A percentile compares a stretch with the other conserved stretches of the same genome.
Evolutionary conservation across 2,329 filamentous ascomycete species (phyloP).

Genomic region (Capronia americana): DNA sequence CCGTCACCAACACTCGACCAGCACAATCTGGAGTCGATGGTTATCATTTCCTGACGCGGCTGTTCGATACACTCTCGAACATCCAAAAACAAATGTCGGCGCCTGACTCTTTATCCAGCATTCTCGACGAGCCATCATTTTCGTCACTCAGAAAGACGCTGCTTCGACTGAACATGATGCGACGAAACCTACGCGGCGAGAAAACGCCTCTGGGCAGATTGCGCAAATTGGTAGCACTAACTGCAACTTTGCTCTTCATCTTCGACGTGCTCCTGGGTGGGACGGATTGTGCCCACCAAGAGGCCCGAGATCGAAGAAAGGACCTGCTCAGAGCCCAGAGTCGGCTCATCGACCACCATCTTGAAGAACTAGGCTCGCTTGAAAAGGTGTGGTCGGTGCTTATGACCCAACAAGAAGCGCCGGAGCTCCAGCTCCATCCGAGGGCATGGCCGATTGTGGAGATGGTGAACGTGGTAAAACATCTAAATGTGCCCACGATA

Average conservation of each 20-base stretch:
- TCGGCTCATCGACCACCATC: constrained; percentile 15
- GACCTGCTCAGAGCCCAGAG: constrained; percentile 17
- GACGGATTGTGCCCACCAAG: constrained; percentile 10
- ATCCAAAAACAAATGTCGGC: constrained; percentile 12
- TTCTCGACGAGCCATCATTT: constrained; percentile 22
- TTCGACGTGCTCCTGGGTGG: constrained; percentile 24
- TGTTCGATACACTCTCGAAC: constrained; percentile 23
- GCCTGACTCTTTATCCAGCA: constrained; percentile 6
- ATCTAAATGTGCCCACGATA: constrained; percentile 20
- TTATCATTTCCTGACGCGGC: constrained; percentile 9
- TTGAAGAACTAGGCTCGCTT: constrained; percentile 24
- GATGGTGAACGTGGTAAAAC: constrained; percentile 27
- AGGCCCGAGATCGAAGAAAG: constrained; percentile 4
- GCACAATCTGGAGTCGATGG: background rate
- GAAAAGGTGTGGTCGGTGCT: constrained; percentile 25
- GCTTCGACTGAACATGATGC: constrained; percentile 12
- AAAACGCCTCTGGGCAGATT: constrained; percentile 10
- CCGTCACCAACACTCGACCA: background rate
- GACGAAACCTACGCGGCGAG: background rate
- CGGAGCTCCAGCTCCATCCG: constrained; percentile 21
- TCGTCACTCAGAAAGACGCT: constrained; percentile 12
- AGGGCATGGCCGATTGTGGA: constrained; percentile 26
- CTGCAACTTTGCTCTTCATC: constrained; percentile 20
- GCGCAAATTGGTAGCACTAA: constrained; percentile 15
- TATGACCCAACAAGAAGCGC: constrained; percentile 24